Evolutionary conservation across 768 basidiomycete species (phyloP), one percentile per base, ranked within the genome.

Genomic region (Crucibulum laeve): DNA sequence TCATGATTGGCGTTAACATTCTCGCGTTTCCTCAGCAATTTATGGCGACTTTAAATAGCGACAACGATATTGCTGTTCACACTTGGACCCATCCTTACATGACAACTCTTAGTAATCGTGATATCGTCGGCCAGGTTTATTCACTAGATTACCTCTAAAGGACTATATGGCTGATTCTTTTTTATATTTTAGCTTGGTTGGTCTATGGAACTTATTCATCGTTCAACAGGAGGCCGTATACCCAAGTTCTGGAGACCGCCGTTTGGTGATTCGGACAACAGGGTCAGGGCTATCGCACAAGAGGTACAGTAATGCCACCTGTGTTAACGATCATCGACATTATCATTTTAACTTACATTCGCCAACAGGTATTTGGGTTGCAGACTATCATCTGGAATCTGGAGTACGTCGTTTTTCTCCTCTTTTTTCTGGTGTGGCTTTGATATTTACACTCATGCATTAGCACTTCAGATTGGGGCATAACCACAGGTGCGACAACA

Each of bases 321-420:
- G 10, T 15, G 10, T 32, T 15, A 10, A 10, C 10, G 28, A 10
- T 32, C 28, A 32, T 15, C 15, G 28, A 32, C 28, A 32, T 32
- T 32, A 10, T 32, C 28, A 10, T 32, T 10, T 15, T 15, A 32
- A 10, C 15, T 32, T 32, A 10, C 28, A 10, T 24, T 13, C 30
- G 19, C 22, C 10, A 34, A 14, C 19, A 71, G 67, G 66, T 79
- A 24, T 93, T 96, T 57, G 91, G 88, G 19, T 62, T 97, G 50
- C 73, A 73, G 17, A 86, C 88, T n/a, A 77, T 94, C 43, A 64
- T 90, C 51, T 97, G 94, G 94, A 93, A 95, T 63, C 77, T 82
- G 46, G 93, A 94, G 87, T 89, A 64, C 42, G 77, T 17, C 7
- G 19, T 25, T 38, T 10, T n/a, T 38, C 40, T 44, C 33, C 33